A percentile compares a stretch with the other conserved stretches of the same genome.
Conservation (phyloP, 2,329 filamentous ascomycete genomes). For the Cladophialophora chaetospira region DNA sequence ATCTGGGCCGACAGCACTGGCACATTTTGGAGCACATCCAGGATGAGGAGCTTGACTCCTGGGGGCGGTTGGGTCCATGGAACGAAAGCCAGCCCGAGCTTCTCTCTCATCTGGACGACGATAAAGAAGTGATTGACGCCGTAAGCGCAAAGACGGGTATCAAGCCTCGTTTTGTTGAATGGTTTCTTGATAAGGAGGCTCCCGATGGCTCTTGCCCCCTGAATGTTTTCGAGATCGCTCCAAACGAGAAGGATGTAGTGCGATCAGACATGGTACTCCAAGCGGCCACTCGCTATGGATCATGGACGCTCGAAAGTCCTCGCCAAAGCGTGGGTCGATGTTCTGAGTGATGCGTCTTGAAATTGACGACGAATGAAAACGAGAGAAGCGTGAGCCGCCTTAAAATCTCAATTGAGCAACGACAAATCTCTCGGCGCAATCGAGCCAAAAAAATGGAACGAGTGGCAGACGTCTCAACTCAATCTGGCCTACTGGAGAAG, state of each 20-base stretch:
- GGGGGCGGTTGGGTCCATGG: neutral
- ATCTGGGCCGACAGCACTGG: neutral
- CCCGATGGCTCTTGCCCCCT: neutral
- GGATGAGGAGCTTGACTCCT: neutral
- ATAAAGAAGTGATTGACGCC: neutral
- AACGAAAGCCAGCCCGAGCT: neutral
- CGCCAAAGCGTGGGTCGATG: neutral
- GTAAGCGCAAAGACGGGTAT: neutral
- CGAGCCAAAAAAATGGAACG: too few relatives aligned
- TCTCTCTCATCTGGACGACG: neutral
- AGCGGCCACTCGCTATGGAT: neutral
- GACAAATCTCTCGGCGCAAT: too few relatives aligned
- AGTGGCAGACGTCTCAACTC: too few relatives aligned
- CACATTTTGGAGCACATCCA: neutral
- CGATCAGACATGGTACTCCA: neutral
- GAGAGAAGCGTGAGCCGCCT: too few relatives aligned
- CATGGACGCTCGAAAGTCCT: neutral
- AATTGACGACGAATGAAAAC: too few relatives aligned
- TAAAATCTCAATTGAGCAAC: too few relatives aligned
- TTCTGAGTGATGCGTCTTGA: neutral
- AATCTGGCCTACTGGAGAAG: too few relatives aligned
- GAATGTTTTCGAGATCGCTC: neutral
- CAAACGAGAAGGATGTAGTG: neutral
- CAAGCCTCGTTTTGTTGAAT: neutral
- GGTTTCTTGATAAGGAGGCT: neutral